phyloP scores from a whole-genome alignment of 257 asterid species.

The Knoxia roxburghii region DNA sequence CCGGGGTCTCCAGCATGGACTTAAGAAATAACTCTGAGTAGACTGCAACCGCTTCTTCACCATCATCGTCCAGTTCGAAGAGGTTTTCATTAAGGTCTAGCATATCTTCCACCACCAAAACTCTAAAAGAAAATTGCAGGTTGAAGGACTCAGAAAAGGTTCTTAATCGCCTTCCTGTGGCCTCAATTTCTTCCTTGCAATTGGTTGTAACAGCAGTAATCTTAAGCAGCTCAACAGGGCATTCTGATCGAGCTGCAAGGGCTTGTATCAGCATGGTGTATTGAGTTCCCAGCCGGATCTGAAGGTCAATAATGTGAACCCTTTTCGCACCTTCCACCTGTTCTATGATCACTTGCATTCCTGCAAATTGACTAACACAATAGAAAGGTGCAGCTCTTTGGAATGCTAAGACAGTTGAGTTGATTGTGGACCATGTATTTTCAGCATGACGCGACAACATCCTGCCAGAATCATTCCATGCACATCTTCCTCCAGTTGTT shows the following conservation, averaged over 20 bases:
- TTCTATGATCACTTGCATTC: constrained; percentile 46
- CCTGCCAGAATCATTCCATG: constrained; percentile 12
- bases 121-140: constrained; percentile 31
- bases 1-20: constrained; percentile 28
- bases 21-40: constrained; percentile 31
- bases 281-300: constrained; percentile 37
- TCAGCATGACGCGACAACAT: background rate
- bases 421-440: background rate
- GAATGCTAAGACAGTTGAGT: constrained; percentile 18
- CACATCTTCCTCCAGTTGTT: constrained; percentile 20
- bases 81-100: constrained; percentile 23
- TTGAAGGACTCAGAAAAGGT: constrained; percentile 44
- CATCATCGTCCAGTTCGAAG: constrained; percentile 24
- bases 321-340: constrained; percentile 28
- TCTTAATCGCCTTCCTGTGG: constrained; percentile 29
- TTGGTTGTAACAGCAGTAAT: constrained; percentile 39
- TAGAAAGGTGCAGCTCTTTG: constrained; percentile 17
- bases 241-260: constrained; percentile 25
- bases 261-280: constrained; percentile 54
- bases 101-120: constrained; percentile 31
- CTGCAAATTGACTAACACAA: constrained; percentile 38
- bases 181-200: constrained; percentile 32
- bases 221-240: constrained; percentile 34
- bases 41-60: constrained; percentile 34
- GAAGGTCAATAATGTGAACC: constrained; percentile 48